Percentiles rank a stretch among this genome's conserved stretches.
phyloP scores from a whole-genome alignment of 73 alveolate genomes.

The Tetrahymena thermophila region DNA sequence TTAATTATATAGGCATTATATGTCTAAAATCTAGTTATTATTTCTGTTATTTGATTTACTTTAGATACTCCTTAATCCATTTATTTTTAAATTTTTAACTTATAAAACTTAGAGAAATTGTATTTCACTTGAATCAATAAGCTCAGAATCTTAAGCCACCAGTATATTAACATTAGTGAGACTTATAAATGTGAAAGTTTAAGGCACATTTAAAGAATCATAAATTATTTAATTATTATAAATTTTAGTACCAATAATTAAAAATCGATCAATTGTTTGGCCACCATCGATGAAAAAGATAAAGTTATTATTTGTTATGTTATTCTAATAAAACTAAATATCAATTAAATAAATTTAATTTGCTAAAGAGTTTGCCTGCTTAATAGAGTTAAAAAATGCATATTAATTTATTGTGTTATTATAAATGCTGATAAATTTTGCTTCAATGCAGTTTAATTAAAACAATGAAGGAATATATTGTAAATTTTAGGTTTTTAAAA shows the following conservation, averaged over 20 bases:
- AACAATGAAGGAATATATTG: background rate
- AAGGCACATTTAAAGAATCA: background rate
- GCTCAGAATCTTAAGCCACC: background rate
- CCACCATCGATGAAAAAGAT: background rate
- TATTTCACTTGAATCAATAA: background rate
- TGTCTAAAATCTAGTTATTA: background rate
- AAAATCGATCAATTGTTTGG: background rate
- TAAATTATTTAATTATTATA: background rate
- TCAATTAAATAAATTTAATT: background rate
- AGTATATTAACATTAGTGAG: background rate
- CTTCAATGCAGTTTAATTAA: background rate
- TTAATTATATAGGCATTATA: too few species aligned
- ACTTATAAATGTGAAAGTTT: background rate
- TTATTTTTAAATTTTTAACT: background rate
- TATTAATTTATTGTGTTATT: background rate
- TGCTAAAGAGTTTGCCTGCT: background rate
- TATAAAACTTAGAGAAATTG: too few species aligned
- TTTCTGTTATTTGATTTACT: too few species aligned
- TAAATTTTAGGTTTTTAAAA: too few species aligned
- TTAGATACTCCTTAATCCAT: background rate
- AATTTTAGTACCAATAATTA: background rate
- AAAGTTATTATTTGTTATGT: background rate
- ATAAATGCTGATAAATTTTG: too few species aligned
- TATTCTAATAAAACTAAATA: background rate
- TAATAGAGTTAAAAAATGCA: background rate